Evolutionary conservation across 2,329 filamentous ascomycete genomes (phyloP), one percentile per base, ranked within the genome.

Genomic region (Thielaviopsis ethacetica): DNA sequence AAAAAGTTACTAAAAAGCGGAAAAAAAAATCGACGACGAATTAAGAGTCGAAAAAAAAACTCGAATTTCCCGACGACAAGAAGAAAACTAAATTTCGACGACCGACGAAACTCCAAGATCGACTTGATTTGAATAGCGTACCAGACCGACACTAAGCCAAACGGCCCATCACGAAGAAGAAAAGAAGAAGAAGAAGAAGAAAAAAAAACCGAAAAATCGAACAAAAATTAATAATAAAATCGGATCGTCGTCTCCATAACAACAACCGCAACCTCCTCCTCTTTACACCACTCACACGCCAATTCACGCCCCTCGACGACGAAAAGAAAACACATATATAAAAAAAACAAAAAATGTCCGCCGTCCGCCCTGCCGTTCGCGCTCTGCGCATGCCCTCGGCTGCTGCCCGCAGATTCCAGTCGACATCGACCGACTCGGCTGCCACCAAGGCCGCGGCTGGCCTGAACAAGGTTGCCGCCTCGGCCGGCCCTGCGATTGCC

Each of bases 381-480:
- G 74, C 73, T 61, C 70, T 68, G 67, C 66, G 78, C 70, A 69
- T 72, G 67, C 67, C 72, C 26, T 27, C 26, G 26, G 26, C 26
- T 63, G 71, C 72, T 68, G 71, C 74, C 69, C 77, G 77, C 67
- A 79, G 82, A 68, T 80, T 81, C 75, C 77, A 84, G 73, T 83
- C 80, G 65, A 79, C 77, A 63, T 70, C 77, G 62, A 66, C 77
- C 63, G 62, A 71, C 62, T 75, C 72, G 27, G 66, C 71, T 51
- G 69, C 73, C 59, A 63, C 64, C 60, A 75, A 74, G 68, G 90
- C 89, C 61, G 80, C 84, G 64, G 79, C 95, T 74, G 89, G 90
- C 64, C 81, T 96, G 59, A 88, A 86, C 66, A 83, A 84, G 69
- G 91, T 93, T 67, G 78, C 85, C 64, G 84, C 86, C 66, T 83